These are phyloP conservation scores for Mangifera indica DNA, from an alignment of 345 rosid species.

Conservation along the genomic window DNA sequence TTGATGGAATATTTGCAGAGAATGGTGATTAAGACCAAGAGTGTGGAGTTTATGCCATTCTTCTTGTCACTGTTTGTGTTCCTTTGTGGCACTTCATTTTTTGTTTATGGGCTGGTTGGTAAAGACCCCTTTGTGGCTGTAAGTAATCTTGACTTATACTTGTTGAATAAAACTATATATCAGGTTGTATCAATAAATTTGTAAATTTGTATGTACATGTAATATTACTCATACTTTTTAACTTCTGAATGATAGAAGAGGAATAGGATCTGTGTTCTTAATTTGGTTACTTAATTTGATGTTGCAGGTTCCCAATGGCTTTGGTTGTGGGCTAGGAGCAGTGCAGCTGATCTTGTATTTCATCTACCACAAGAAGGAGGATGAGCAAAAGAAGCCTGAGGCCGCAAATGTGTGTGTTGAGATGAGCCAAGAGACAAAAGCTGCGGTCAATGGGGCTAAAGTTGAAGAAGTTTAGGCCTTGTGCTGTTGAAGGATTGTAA, in stretches of 20 bases:
- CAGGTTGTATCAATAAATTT: no score
- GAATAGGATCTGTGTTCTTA: background rate
- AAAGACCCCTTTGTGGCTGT: conserved; percentile 80
- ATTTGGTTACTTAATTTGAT: background rate
- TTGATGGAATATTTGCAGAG: conserved; percentile 44
- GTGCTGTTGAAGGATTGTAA: background rate
- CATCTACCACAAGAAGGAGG: conserved; percentile 58
- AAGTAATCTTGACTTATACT: conserved; percentile 27
- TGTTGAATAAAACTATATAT: no score
- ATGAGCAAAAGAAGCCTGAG: conserved; percentile 26
- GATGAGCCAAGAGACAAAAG: conserved; percentile 36
- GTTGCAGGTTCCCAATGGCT: conserved; percentile 81
- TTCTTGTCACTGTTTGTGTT: conserved; percentile 86
- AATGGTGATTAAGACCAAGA: conserved; percentile 78
- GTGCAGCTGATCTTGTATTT: conserved; percentile 71
- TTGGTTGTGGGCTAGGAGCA: conserved; percentile 81
- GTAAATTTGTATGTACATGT: no score
- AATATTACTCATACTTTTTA: no score
- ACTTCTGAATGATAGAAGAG: background rate
- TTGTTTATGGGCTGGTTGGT: conserved; percentile 82
- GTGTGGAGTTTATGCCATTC: conserved; percentile 98
- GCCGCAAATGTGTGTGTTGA: conserved; percentile 27
- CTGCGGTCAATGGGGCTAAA: conserved; percentile 30
- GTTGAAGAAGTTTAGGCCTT: conserved; percentile 29
- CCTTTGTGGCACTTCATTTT: conserved; percentile 96